Base-by-base conservation (phyloP, 305 asterid genomes). In the Salvia sclarea region DNA sequence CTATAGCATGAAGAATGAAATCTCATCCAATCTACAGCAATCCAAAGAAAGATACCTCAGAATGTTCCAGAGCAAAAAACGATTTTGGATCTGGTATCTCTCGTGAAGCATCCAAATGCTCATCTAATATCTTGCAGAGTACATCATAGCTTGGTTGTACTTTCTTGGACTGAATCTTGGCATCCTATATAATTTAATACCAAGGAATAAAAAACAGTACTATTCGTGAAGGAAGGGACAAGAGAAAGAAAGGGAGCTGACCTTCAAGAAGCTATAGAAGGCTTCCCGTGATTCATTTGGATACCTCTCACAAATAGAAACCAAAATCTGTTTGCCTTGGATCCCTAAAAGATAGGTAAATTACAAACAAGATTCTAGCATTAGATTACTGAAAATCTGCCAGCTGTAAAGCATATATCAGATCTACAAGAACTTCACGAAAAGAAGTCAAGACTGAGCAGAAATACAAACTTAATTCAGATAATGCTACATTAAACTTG, bases 21-120 rank as follows among this genome's bases (percentile, higher is more conserved):
- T 41, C 7, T 21, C 18, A 17, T 40, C 63, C 60, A 31, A 61
- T 73, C 24, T 57, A 53, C 64, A 68, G 28, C 37, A 6, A n/a
- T 31, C 41, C 14, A 65, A 72, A 41, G 44, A 77, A 73, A 55
- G 56, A 55, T 86, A 91, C 99, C 96, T 82, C 87, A 3, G 95
- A 86, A 82, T 91, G 96, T 79, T 94, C 90, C 72, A 94, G 68
- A 20, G 91, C 84, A 72, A 89, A 89, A 85, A 84, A 76, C 41
- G 81, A 30, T 76, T 84, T 89, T 55, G 92, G 84, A 82, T 82
- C 78, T 12, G 84, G 83, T 44, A 78, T 68, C 70, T 79, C 88
- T 64, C 63, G 63, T 64, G 97, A 81, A 48, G 80, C 68, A 35
- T 61, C 79, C 72, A 80, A 70, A 76, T 80, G 82, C 30, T 88